Evolutionary conservation across 139 green algal genomes (phyloP).

Genomic region (Chlamydomonas schloesseri): DNA sequence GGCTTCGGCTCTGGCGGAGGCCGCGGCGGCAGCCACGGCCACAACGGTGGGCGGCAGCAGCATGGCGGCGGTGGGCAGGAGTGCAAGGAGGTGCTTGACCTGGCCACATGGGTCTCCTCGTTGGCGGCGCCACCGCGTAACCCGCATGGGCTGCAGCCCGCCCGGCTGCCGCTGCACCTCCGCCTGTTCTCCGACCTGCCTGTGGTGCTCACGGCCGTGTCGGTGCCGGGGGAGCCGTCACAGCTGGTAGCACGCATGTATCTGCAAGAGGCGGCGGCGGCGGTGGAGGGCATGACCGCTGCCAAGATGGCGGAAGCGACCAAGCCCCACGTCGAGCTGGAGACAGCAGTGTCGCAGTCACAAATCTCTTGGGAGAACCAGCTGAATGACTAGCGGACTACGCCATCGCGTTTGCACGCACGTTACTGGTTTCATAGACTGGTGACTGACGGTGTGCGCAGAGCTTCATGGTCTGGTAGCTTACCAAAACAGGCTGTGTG

Average conservation of each 20-base stretch:
- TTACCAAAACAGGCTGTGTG: no score
- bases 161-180: slow-evolving; percentile 54
- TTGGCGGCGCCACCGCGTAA: slow-evolving; percentile 51
- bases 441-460: no score
- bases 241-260: background rate
- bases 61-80: background rate
- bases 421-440: no score
- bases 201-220: slow-evolving; percentile 15
- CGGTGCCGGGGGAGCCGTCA: background rate
- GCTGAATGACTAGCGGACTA: slow-evolving; percentile 29
- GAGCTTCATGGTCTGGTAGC: no score
- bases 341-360: slow-evolving; percentile 3
- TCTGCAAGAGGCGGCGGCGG: background rate
- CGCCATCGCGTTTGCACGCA: no score
- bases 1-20: background rate
- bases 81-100: background rate
- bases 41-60: background rate
- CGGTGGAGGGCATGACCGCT: background rate
- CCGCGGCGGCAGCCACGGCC: background rate
- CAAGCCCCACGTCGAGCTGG: background rate
- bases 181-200: slow-evolving; percentile 8
- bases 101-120: slow-evolving; percentile 35
- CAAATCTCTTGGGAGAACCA: slow-evolving; percentile 9
- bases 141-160: slow-evolving; percentile 37
- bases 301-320: background rate